A percentile compares a stretch with the other conserved stretches of the same genome.
Conservation (phyloP, 163 green algal species). For the Picocystis sp. region DNA sequence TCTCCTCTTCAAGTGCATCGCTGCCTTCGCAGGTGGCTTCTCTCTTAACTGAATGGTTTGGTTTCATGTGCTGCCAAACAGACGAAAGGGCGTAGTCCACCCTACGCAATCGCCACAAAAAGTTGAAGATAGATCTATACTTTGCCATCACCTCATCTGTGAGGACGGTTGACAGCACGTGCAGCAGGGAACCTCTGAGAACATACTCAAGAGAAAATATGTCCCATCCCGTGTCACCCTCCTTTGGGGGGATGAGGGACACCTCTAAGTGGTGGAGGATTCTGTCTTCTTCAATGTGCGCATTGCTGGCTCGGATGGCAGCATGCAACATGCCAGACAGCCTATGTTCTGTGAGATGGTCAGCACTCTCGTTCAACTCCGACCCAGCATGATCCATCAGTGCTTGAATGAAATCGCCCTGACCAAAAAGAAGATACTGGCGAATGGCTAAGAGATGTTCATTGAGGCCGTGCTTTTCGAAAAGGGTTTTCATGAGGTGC, state of each 20-base stretch:
- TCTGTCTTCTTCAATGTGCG: slow-evolving; percentile 20
- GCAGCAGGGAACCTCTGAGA: slow-evolving; percentile 2
- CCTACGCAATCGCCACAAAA: slow-evolving; percentile 66
- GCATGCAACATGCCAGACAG: slow-evolving; percentile 45
- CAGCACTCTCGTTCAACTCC: slow-evolving; percentile 27
- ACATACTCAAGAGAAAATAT: slow-evolving; percentile 68
- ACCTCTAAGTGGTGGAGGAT: slow-evolving; percentile 21
- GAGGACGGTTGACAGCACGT: slow-evolving; percentile 52
- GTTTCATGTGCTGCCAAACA: slow-evolving; percentile 21
- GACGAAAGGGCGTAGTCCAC: slow-evolving; percentile 39
- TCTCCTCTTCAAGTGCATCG: slow-evolving; percentile 13
- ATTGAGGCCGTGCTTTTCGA: slow-evolving; percentile 37
- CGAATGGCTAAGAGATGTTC: slow-evolving; percentile 60
- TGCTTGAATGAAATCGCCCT: slow-evolving; percentile 68
- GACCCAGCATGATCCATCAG: slow-evolving; percentile 40
- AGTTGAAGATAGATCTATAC: slow-evolving; percentile 46
- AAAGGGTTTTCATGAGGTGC: slow-evolving; percentile 46
- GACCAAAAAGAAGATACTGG: slow-evolving; percentile 66
- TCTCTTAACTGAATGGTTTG: too few relatives aligned
- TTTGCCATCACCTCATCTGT: slow-evolving; percentile 28
- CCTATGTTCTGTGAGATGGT: slow-evolving; percentile 32
- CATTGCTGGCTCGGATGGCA: slow-evolving; percentile 36
- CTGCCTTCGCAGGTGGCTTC: neutral
- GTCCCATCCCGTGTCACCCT: slow-evolving; percentile 48
- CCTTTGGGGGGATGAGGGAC: slow-evolving; percentile 15